These are phyloP conservation scores for Yamadazyma sp. DNA, from an alignment of 805 yeast species.

Conservation along the genomic window DNA sequence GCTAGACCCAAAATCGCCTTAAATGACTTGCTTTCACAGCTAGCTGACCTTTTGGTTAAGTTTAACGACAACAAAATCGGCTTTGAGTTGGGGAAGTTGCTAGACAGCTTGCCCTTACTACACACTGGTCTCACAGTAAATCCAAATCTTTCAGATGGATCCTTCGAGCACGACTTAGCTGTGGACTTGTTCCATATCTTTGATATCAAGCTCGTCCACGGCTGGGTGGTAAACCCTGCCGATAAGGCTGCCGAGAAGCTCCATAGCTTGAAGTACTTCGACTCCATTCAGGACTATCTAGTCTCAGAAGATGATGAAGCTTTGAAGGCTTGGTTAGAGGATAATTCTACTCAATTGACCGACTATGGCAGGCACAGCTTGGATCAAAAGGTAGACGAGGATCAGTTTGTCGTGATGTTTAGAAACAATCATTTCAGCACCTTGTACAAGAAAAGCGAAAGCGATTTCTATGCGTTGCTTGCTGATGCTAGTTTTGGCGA, in stretches of 20 bases:
- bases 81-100: conserved; percentile 33
- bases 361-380: conserved; percentile 57
- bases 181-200: conserved; percentile 57
- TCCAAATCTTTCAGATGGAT: conserved; percentile 57
- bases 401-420: conserved; percentile 69
- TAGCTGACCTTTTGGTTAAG: conserved; percentile 15
- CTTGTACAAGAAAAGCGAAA: conserved; percentile 49
- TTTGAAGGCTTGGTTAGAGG: conserved; percentile 41
- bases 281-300: conserved; percentile 58
- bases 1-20: conserved; percentile 4
- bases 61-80: conserved; percentile 9
- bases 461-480: conserved; percentile 59
- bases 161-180: conserved; percentile 51
- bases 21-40: conserved; percentile 11
- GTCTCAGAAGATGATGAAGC: conserved; percentile 25
- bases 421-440: conserved; percentile 90
- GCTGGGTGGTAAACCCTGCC: conserved; percentile 65
- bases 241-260: conserved; percentile 1
- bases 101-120: conserved; percentile 59
- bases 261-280: conserved; percentile 30
- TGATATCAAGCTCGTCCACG: conserved; percentile 69
- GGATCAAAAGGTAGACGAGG: conserved; percentile 44
- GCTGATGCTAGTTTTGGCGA: conserved; percentile 69
- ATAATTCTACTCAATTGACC: conserved; percentile 77
- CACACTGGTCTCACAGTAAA: conserved; percentile 72